A percentile compares a stretch with the other conserved stretches of the same genome.
Evolutionary conservation across 441 rosid genomes (phyloP).

Genomic region (Aquilaria agallochum): DNA sequence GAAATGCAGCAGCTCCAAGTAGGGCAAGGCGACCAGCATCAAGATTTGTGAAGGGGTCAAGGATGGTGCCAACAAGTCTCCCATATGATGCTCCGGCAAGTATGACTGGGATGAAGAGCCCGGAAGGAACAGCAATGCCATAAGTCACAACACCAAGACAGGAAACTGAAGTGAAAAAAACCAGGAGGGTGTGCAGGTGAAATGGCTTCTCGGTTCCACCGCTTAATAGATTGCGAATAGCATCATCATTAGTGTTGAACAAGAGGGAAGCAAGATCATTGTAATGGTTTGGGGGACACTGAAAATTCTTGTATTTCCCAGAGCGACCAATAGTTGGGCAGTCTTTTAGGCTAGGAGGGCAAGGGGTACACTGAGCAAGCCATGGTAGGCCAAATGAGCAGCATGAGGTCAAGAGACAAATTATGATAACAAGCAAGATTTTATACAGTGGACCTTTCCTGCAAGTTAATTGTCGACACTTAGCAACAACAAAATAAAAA

Average conservation of each 20-base stretch:
- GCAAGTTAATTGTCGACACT: constrained; percentile 18
- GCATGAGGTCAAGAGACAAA: constrained; percentile 75
- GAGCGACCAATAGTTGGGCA: constrained; percentile 77
- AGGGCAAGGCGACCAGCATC: constrained; percentile 62
- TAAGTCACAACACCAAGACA: constrained; percentile 71
- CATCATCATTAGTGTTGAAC: constrained; percentile 70
- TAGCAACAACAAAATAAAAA: not conserved
- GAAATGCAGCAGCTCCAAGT: constrained; percentile 73
- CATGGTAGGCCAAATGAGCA: constrained; percentile 89
- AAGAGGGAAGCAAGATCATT: constrained; percentile 78
- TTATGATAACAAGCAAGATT: constrained; percentile 56
- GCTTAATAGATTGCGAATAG: constrained; percentile 56
- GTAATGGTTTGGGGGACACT: constrained; percentile 72
- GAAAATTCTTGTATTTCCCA: constrained; percentile 82
- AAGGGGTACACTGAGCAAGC: constrained; percentile 70
- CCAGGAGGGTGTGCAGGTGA: constrained; percentile 43
- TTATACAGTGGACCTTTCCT: constrained; percentile 81
- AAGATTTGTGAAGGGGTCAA: constrained; percentile 45
- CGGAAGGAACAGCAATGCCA: constrained; percentile 79
- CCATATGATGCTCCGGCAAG: constrained; percentile 73
- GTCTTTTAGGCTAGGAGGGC: constrained; percentile 48
- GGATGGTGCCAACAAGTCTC: constrained; percentile 50
- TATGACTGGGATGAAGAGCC: constrained; percentile 77
- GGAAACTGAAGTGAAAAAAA: constrained; percentile 50
- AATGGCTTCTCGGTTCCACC: constrained; percentile 44